These are phyloP conservation scores for Cladophialophora carrionii DNA, from an alignment of 2,329 filamentous ascomycete species.

Conservation along the genomic window DNA sequence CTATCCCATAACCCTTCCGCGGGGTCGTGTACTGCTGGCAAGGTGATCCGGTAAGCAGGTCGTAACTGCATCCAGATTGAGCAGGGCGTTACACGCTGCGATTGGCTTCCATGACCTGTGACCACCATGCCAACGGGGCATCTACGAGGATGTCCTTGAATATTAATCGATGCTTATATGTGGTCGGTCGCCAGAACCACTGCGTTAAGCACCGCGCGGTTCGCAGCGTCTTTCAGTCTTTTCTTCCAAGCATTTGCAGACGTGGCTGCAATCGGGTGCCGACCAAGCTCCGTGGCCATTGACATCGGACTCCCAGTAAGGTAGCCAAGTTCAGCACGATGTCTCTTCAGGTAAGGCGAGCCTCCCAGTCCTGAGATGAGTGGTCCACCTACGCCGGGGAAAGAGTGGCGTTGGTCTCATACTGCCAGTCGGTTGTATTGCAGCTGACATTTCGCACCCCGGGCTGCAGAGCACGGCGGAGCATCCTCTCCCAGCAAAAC, in stretches of 20 bases:
- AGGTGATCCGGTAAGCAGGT: constrained; percentile 2
- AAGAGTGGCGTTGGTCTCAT: background rate
- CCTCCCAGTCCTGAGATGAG: background rate
- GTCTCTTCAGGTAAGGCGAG: constrained; percentile 14
- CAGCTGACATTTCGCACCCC: background rate
- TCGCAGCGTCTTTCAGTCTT: background rate
- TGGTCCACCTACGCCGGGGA: background rate
- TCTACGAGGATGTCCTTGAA: background rate
- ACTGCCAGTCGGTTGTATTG: background rate
- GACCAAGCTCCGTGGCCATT: background rate
- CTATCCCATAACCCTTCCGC: background rate
- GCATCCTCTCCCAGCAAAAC: constrained; percentile 69
- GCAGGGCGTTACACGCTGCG: background rate
- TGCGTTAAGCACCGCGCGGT: background rate
- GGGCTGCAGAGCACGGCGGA: constrained; percentile 68
- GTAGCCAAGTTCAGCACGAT: background rate
- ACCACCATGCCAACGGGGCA: background rate
- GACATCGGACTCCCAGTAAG: background rate
- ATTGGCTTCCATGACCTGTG: background rate
- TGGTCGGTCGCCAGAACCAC: background rate
- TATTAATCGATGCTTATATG: background rate
- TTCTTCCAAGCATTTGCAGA: background rate
- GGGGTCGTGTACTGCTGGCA: background rate
- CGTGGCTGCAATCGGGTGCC: background rate
- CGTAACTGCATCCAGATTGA: background rate